Conservation (phyloP, 208 protist species). For the Acanthamoeba sp. region DNA sequence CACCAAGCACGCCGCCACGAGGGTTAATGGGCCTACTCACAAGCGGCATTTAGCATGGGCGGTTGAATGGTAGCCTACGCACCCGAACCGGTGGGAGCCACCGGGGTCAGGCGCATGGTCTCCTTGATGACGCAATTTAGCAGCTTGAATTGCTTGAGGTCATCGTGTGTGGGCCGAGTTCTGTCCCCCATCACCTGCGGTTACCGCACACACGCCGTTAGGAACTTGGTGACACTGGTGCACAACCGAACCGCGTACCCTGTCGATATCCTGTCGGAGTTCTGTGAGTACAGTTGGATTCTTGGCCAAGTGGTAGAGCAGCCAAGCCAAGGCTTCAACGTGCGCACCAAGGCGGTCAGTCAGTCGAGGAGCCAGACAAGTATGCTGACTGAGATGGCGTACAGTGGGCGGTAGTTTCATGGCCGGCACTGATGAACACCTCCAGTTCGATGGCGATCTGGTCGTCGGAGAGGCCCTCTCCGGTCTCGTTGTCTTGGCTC, state of each 20-base stretch:
- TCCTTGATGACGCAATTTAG: conserved; percentile 4
- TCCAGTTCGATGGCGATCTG: conserved; percentile 55
- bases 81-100: conserved; percentile 40
- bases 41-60: neutral
- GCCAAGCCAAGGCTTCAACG: neutral
- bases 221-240: neutral
- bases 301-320: conserved; percentile 15
- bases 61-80: neutral
- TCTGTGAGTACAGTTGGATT: neutral
- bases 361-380: neutral
- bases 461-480: neutral
- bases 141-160: neutral
- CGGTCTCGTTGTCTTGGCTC: conserved; percentile 32
- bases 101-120: conserved; percentile 14
- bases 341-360: no score
- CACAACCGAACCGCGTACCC: neutral
- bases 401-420: conserved; percentile 53
- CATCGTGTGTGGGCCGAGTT: neutral
- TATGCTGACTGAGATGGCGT: neutral
- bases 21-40: neutral
- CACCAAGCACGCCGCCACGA: neutral
- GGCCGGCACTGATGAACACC: conserved; percentile 48
- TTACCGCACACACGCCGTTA: no score
- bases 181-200: conserved; percentile 20
- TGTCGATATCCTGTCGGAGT: neutral